Evolutionary conservation across 495 filamentous ascomycete genomes (phyloP).

Genomic region (Glutinoglossum americanum): DNA sequence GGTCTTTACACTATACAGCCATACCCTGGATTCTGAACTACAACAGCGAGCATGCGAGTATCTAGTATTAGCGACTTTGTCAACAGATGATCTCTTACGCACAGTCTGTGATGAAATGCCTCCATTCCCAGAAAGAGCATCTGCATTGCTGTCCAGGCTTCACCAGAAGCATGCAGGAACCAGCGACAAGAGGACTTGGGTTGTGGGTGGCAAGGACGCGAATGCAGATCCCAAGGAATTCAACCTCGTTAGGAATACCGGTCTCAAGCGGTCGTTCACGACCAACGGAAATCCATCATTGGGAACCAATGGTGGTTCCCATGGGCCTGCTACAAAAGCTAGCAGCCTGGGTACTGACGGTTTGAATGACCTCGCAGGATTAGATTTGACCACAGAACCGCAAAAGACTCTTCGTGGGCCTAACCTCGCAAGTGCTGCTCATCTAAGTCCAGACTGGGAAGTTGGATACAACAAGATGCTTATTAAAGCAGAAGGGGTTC

Average conservation of each 20-base stretch:
- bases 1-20: slow-evolving; percentile 80
- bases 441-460: slow-evolving; percentile 89
- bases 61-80: slow-evolving; percentile 61
- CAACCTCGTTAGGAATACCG: slow-evolving; percentile 57
- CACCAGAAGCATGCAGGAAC: slow-evolving; percentile 83
- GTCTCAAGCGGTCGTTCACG: slow-evolving; percentile 70
- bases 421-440: slow-evolving; percentile 80
- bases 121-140: slow-evolving; percentile 86
- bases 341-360: slow-evolving; percentile 23
- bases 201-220: slow-evolving; percentile 82
- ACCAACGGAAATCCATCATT: slow-evolving; percentile 14
- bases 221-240: slow-evolving; percentile 65
- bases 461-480: slow-evolving; percentile 71
- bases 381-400: slow-evolving; percentile 47
- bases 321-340: slow-evolving; percentile 27
- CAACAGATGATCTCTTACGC: slow-evolving; percentile 77
- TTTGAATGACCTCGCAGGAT: slow-evolving; percentile 48
- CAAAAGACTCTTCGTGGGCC: slow-evolving; percentile 15
- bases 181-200: slow-evolving; percentile 88
- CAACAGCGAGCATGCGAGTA: slow-evolving; percentile 97
- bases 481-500: slow-evolving; percentile 57
- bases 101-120: slow-evolving; percentile 99
- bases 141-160: slow-evolving; percentile 73
- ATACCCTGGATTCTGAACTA: slow-evolving; percentile 83
- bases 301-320: slow-evolving; percentile 26